Conservation (phyloP, 2,329 filamentous ascomycete species). For the Cercospora citrullina region DNA sequence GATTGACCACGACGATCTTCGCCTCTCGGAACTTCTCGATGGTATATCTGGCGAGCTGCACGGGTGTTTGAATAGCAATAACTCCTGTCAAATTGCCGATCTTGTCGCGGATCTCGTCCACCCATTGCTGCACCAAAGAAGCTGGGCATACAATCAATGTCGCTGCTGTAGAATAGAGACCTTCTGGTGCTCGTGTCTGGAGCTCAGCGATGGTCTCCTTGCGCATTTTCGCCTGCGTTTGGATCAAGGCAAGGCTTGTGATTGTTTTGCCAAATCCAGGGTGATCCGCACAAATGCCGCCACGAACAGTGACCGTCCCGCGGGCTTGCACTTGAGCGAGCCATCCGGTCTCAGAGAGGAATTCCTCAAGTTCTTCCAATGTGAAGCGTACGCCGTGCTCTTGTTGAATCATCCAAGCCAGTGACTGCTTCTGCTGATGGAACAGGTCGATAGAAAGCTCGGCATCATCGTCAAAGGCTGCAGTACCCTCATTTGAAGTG, state of each 20-base stretch:
- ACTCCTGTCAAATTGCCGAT: conserved; percentile 45
- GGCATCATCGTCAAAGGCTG: neutral
- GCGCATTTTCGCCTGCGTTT: conserved; percentile 43
- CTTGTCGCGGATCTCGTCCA: conserved; percentile 51
- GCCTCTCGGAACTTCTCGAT: conserved; percentile 51
- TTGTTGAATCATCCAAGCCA: conserved; percentile 61
- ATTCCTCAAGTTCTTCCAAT: conserved; percentile 58
- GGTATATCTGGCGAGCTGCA: conserved; percentile 44
- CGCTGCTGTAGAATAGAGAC: conserved; percentile 52
- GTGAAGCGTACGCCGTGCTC: conserved; percentile 51
- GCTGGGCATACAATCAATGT: conserved; percentile 61
- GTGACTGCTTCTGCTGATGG: conserved; percentile 55
- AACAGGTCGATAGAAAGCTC: conserved; percentile 46
- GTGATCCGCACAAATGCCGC: conserved; percentile 64
- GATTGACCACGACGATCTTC: conserved; percentile 59
- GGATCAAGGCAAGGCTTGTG: conserved; percentile 58
- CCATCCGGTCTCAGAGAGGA: conserved; percentile 47
- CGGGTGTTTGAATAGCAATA: conserved; percentile 45
- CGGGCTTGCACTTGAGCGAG: conserved; percentile 57
- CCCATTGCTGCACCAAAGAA: conserved; percentile 61
- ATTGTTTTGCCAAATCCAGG: conserved; percentile 69
- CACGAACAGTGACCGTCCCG: conserved; percentile 47
- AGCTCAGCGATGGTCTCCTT: conserved; percentile 14
- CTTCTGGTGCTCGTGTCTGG: conserved; percentile 21
- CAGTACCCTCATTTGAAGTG: conserved; percentile 16